Evolutionary conservation across 176 grass and related monocot genomes (phyloP).

Genomic region (Aegilops umbellulata): DNA sequence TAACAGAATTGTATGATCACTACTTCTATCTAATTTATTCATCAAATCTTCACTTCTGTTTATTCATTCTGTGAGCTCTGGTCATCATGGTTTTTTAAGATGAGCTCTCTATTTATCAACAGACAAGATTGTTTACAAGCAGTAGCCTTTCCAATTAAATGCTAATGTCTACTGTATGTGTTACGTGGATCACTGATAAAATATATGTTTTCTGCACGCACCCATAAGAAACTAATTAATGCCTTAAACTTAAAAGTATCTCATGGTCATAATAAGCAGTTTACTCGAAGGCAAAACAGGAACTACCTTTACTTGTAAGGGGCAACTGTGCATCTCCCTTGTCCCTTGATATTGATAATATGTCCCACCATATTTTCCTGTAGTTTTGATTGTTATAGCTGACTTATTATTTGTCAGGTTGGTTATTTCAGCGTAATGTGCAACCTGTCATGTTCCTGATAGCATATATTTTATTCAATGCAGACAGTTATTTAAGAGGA

Average conservation of each 20-base stretch:
- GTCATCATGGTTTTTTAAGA: neutral
- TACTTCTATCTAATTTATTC: slow-evolving; percentile 9
- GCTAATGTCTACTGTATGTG: no score
- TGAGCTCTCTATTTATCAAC: neutral
- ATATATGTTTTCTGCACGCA: neutral
- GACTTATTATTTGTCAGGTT: neutral
- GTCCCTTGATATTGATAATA: neutral
- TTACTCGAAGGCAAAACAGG: neutral
- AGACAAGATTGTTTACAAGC: neutral
- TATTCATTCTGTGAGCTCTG: slow-evolving; percentile 10
- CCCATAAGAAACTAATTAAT: neutral
- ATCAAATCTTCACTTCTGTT: neutral
- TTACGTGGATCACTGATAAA: no score
- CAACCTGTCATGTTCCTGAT: neutral
- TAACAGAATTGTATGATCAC: slow-evolving; percentile 70
- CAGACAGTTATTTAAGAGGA: slow-evolving; percentile 80
- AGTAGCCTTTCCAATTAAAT: neutral
- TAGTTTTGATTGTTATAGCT: neutral
- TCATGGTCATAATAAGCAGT: neutral
- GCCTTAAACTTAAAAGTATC: neutral
- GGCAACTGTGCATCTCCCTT: neutral
- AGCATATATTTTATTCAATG: slow-evolving; percentile 4
- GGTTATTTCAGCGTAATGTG: neutral
- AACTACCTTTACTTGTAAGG: neutral
- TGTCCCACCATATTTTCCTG: neutral